A percentile compares a stretch with the other conserved stretches of the same genome.
phyloP scores from a whole-genome alignment of 805 yeast species.

The Metschnikowia peoriensis region DNA sequence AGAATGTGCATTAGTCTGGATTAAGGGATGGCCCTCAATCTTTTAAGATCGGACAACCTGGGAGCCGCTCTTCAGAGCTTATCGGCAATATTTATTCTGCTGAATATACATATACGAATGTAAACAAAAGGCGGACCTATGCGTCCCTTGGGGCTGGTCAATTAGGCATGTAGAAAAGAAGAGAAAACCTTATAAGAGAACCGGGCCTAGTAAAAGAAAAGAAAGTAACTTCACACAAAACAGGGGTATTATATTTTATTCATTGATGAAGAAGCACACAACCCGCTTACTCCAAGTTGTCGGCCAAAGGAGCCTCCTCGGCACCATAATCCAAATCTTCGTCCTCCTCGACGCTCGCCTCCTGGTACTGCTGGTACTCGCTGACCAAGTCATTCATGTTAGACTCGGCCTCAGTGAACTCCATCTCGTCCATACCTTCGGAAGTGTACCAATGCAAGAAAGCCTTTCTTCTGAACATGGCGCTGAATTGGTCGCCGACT shows the following conservation, averaged over 20 bases:
- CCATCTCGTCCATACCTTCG: constrained; percentile 96
- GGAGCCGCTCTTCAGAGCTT: neutral
- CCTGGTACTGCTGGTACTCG: constrained; percentile 92
- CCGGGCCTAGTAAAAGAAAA: neutral
- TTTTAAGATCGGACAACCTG: neutral
- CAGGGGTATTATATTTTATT: constrained; percentile 12
- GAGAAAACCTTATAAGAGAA: neutral
- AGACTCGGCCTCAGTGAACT: constrained; percentile 91
- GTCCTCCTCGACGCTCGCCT: constrained; percentile 72
- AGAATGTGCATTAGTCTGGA: constrained; percentile 2
- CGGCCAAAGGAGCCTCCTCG: constrained; percentile 63
- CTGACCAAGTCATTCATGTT: constrained; percentile 85
- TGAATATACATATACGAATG: constrained; percentile 1
- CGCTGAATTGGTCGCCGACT: constrained; percentile 84
- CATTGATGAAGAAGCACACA: constrained; percentile 4
- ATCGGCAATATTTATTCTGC: neutral
- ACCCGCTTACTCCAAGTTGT: constrained; percentile 38
- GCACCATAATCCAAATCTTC: constrained; percentile 65
- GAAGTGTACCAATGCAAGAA: constrained; percentile 95
- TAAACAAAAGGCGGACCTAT: neutral
- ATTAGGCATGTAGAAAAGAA: no score
- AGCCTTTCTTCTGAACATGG: constrained; percentile 92
- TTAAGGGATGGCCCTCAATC: neutral
- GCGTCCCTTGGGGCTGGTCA: neutral
- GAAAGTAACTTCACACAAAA: neutral